A percentile compares a stretch with the other conserved stretches of the same genome.
Conservation (phyloP, 1,284 basidiomycete genomes). For the Cystobasidium pallidum region DNA sequence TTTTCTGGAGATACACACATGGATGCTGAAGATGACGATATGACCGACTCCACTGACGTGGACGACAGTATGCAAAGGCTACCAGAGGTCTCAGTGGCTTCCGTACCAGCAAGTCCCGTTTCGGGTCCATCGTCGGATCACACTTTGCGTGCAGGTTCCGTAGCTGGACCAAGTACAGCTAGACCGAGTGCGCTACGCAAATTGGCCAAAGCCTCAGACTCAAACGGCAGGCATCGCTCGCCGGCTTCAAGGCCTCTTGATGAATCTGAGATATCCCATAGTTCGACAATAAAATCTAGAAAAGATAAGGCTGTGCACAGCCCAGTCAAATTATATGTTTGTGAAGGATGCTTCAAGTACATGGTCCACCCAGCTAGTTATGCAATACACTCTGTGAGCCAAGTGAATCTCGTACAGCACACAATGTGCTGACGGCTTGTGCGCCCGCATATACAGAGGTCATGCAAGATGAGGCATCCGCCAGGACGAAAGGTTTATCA, state of each 20-base stretch:
- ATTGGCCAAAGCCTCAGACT: not conserved
- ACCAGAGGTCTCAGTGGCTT: not conserved
- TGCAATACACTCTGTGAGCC: slow-evolving; percentile 74
- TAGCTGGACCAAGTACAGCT: not conserved
- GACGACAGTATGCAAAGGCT: slow-evolving; percentile 28
- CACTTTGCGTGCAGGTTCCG: not conserved
- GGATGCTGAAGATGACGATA: slow-evolving; percentile 12
- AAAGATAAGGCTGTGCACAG: slow-evolving; percentile 6
- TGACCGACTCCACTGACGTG: slow-evolving; percentile 33
- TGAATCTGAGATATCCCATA: not conserved
- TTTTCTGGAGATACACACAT: slow-evolving; percentile 7
- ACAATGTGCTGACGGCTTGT: not conserved
- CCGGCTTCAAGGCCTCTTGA: not conserved
- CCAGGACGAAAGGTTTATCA: slow-evolving; percentile 91
- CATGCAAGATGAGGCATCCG: slow-evolving; percentile 73
- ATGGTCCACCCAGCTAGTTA: slow-evolving; percentile 74
- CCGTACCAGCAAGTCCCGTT: not conserved
- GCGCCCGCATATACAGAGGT: slow-evolving; percentile 61
- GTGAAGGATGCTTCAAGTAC: slow-evolving; percentile 95
- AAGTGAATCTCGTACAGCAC: not conserved
- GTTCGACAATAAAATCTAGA: not conserved
- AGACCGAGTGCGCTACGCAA: not conserved
- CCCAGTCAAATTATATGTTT: slow-evolving; percentile 68
- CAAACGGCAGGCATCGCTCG: slow-evolving; percentile 6
- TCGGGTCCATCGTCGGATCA: not conserved